A percentile compares a stretch with the other conserved stretches of the same genome.
These are phyloP conservation scores for Lomentospora prolificans DNA, from an alignment of 2,329 filamentous ascomycete species.

Conservation along the genomic window DNA sequence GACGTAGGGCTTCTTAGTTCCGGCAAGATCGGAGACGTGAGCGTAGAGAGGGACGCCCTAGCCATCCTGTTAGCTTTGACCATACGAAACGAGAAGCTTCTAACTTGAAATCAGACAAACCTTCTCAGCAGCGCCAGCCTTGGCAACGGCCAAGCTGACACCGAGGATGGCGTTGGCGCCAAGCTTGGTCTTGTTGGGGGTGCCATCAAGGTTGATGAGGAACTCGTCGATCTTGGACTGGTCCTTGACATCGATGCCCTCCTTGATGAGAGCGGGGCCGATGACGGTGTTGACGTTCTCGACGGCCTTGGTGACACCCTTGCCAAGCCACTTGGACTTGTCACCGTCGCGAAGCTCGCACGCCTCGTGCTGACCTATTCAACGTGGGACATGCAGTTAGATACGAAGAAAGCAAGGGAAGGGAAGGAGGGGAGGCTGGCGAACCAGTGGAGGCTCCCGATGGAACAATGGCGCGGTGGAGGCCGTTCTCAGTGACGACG, in stretches of 20 bases:
- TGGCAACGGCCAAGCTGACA: slow-evolving; percentile 75
- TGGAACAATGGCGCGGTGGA: slow-evolving; percentile 89
- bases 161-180: slow-evolving; percentile 85
- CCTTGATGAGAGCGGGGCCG: slow-evolving; percentile 71
- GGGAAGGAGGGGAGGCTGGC: slow-evolving; percentile 19
- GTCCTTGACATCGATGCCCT: slow-evolving; percentile 76
- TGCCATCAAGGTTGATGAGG: slow-evolving; percentile 77
- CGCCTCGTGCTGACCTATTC: slow-evolving; percentile 74
- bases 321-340: slow-evolving; percentile 77
- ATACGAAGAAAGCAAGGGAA: background rate
- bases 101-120: too few relatives aligned
- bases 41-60: slow-evolving; percentile 74
- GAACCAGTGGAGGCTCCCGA: slow-evolving; percentile 84
- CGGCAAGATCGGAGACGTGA: slow-evolving; percentile 78
- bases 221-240: slow-evolving; percentile 77
- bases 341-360: slow-evolving; percentile 86
- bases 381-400: slow-evolving; percentile 16
- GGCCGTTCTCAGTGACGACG: slow-evolving; percentile 82
- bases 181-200: slow-evolving; percentile 76
- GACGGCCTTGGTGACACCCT: slow-evolving; percentile 80
- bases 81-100: background rate
- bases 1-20: slow-evolving; percentile 86
- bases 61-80: slow-evolving; percentile 1
- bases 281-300: slow-evolving; percentile 77
- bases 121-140: slow-evolving; percentile 85